Conservation (phyloP, 208 protist species). For the Leishmania major region DNA sequence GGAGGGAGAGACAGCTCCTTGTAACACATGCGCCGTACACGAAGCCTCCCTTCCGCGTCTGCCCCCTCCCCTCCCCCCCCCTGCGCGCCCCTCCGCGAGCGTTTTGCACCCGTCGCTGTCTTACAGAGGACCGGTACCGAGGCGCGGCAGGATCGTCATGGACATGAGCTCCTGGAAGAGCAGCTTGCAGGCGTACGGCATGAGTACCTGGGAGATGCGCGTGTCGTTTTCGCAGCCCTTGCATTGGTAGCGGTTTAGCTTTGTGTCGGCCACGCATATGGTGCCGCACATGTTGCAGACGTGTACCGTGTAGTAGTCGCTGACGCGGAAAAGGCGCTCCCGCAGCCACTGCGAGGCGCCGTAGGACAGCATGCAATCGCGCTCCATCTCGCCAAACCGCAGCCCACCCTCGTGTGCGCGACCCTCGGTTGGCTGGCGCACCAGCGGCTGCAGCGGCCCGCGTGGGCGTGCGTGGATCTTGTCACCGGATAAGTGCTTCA, state of each 20-base stretch:
- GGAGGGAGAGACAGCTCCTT: not conserved
- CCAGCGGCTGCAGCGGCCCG: conserved; percentile 95
- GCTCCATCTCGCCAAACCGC: conserved; percentile 99
- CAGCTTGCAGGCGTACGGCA: conserved; percentile 99
- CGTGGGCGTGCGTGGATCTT: conserved; percentile 99
- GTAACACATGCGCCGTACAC: not conserved
- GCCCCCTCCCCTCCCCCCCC: not conserved
- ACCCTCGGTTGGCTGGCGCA: conserved; percentile 99
- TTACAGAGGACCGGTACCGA: conserved; percentile 48
- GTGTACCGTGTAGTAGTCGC: conserved; percentile 96
- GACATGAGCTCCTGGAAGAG: conserved; percentile 99
- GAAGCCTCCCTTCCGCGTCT: not conserved
- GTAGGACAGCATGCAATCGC: conserved; percentile 99
- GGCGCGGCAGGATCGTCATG: conserved; percentile 95
- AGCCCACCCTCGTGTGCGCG: conserved; percentile 97
- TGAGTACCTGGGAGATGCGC: conserved; percentile 89
- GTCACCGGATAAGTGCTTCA: conserved; percentile 99
- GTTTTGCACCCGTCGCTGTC: not conserved
- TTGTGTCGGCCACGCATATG: conserved; percentile 68
- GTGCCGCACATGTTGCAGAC: conserved; percentile 95
- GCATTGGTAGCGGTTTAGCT: conserved; percentile 74
- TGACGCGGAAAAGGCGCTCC: conserved; percentile 97
- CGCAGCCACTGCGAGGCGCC: conserved; percentile 95
- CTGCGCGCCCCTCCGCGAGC: not conserved
- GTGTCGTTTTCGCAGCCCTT: conserved; percentile 97